phyloP scores from a whole-genome alignment of 106 monocot species.

The Allium sativum region DNA sequence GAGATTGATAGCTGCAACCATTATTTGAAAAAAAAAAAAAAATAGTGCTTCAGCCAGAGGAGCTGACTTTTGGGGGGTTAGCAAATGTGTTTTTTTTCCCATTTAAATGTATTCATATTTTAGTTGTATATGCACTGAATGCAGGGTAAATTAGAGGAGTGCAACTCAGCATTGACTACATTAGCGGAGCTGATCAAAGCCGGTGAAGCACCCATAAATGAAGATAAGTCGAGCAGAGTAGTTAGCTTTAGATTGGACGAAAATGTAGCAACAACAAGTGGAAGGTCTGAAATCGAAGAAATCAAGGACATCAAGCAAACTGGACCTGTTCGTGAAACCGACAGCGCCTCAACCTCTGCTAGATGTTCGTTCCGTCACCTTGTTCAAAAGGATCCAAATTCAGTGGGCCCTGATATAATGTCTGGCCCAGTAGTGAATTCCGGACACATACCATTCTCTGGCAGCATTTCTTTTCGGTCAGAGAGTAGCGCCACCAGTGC shows the following conservation, averaged over 20 bases:
- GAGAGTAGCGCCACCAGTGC: slow-evolving; percentile 82
- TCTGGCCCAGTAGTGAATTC: slow-evolving; percentile 29
- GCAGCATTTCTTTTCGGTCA: slow-evolving; percentile 75
- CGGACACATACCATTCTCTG: slow-evolving; percentile 52
- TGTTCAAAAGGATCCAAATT: slow-evolving; percentile 20
- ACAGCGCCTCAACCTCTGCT: slow-evolving; percentile 14
- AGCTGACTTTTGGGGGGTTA: no score
- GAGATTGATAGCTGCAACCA: no score
- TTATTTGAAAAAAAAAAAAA: no score
- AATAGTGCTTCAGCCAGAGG: no score
- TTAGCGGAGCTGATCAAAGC: not conserved
- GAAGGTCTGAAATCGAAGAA: slow-evolving; percentile 1
- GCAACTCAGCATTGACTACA: not conserved
- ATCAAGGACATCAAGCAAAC: slow-evolving; percentile 10
- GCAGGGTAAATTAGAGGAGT: not conserved
- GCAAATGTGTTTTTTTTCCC: no score
- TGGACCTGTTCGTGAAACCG: slow-evolving; percentile 7
- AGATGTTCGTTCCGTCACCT: slow-evolving; percentile 23
- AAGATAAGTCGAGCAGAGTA: slow-evolving; percentile 7
- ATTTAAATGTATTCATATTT: no score
- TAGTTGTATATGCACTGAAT: not conserved
- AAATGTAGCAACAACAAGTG: not conserved
- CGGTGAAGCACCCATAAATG: slow-evolving; percentile 3
- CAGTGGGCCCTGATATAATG: slow-evolving; percentile 20
- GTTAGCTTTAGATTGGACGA: slow-evolving; percentile 11